Base-by-base conservation (phyloP, 805 yeast species). In the Grigorovia yakushimaensis region DNA sequence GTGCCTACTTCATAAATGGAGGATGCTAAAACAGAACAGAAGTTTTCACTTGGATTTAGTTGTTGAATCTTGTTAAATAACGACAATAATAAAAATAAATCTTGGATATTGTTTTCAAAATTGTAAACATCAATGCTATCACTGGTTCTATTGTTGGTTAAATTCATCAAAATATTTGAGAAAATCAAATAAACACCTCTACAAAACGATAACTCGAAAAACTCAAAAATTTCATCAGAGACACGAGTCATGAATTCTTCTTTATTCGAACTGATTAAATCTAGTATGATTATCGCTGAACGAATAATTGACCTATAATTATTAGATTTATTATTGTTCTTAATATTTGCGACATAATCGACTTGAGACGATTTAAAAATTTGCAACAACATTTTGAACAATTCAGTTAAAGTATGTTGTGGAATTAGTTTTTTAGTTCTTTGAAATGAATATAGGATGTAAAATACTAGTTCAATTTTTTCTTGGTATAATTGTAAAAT, bases 401-500 rank as follows among this genome's bases (percentile, higher is more conserved):
- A 46, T 39, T 41, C 56, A 49, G 43, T 46, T 43, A 62, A 73
- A 22, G 49, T 51, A 27, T 53, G 57, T 42, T 59, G 67, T 7
- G 59, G 54, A 17, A 53, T 47, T 41, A 19, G 44, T 37, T 51
- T 54, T 5, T 55, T 44, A 22, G 56, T 50, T 33, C 53, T 58
- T 38, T 61, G 57, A 46, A 50, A 55, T 43, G 62, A 55, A 59
- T 55, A 62, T 19, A 64, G 44, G 18, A 61, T 58, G 68, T 61
- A 78, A 73, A 66, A 88, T 72, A 49, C 84, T 72, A 87, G 65
- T 56, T 86, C 89, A 38, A 81, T 69, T 44, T 95, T 73, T 45
- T 76, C 84, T 42, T 76, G 72, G 54, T 73, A 79, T 2, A 82
- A 70, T 18, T 73, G 74, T 3, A 66, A 62, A 55, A 79, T 77